phyloP scores from a whole-genome alignment of 352 stramenopile species.

The Phytopythium cucurbitacearum region DNA sequence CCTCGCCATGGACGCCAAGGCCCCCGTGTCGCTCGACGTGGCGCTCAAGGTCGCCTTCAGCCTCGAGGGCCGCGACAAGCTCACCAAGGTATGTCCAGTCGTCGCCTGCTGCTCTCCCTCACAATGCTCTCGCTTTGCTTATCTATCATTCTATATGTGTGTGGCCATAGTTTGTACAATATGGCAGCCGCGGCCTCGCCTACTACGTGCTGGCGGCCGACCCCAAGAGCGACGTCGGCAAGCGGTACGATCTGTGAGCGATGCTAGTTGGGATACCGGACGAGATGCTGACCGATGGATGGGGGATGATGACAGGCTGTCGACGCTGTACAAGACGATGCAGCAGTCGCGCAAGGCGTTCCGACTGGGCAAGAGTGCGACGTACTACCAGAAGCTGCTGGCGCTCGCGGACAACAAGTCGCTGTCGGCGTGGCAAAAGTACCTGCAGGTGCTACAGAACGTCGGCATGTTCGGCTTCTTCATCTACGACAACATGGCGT shows the following conservation, averaged over 20 bases:
- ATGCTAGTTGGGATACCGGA: background rate
- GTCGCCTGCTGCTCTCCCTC: background rate
- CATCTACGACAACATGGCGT: slow-evolving; percentile 85
- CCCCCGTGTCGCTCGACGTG: slow-evolving; percentile 54
- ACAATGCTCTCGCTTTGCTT: background rate
- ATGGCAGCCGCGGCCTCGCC: slow-evolving; percentile 71
- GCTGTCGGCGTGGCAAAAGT: slow-evolving; percentile 36
- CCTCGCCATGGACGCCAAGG: slow-evolving; percentile 39
- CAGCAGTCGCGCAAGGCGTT: slow-evolving; percentile 84
- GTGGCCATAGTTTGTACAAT: slow-evolving; percentile 59
- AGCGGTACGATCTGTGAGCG: slow-evolving; percentile 26
- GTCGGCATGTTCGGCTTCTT: slow-evolving; percentile 84
- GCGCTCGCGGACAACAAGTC: slow-evolving; percentile 52
- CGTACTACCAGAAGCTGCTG: slow-evolving; percentile 78
- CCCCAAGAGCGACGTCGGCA: slow-evolving; percentile 76
- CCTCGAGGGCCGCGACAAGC: slow-evolving; percentile 83
- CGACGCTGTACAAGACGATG: slow-evolving; percentile 76
- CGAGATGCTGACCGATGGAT: background rate
- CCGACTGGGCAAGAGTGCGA: slow-evolving; percentile 78
- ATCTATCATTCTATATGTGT: no score
- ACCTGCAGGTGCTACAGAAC: slow-evolving; percentile 78
- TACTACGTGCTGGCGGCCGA: slow-evolving; percentile 77
- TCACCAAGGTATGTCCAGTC: slow-evolving; percentile 68
- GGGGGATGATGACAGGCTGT: slow-evolving; percentile 19
- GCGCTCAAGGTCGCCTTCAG: slow-evolving; percentile 66